phyloP scores from a whole-genome alignment of 2,329 filamentous ascomycete species.

The Rutstroemia sp. region DNA sequence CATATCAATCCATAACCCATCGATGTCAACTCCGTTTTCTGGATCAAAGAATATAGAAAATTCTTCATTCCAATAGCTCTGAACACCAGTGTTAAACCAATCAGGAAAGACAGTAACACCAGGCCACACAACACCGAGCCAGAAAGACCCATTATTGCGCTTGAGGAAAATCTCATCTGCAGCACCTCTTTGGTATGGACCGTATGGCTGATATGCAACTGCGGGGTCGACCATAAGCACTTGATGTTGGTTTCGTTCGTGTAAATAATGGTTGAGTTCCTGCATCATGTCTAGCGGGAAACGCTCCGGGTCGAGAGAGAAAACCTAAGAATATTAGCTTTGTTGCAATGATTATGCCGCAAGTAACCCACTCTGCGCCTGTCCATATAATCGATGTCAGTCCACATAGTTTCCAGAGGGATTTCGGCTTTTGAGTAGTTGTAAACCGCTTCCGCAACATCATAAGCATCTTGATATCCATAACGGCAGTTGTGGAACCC shows the following conservation, averaged over 20 bases:
- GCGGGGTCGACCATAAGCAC: slow-evolving; percentile 74
- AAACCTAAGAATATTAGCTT: slow-evolving; percentile 34
- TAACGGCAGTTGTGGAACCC: slow-evolving; percentile 59
- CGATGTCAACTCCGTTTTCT: slow-evolving; percentile 62
- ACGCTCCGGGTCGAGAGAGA: slow-evolving; percentile 56
- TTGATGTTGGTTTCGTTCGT: slow-evolving; percentile 60
- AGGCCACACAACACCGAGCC: slow-evolving; percentile 68
- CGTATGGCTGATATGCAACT: slow-evolving; percentile 44
- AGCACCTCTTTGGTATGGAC: slow-evolving; percentile 44
- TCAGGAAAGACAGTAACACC: slow-evolving; percentile 67
- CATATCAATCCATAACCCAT: slow-evolving; percentile 73
- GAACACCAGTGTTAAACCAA: slow-evolving; percentile 63
- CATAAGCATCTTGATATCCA: slow-evolving; percentile 54
- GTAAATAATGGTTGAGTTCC: slow-evolving; percentile 59
- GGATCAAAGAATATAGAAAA: slow-evolving; percentile 58
- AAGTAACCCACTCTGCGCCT: slow-evolving; percentile 33
- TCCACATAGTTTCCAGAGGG: slow-evolving; percentile 64
- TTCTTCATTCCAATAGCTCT: slow-evolving; percentile 63
- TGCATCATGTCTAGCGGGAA: slow-evolving; percentile 57
- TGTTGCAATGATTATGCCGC: background rate
- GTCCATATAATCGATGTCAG: slow-evolving; percentile 56
- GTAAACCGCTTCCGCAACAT: slow-evolving; percentile 58
- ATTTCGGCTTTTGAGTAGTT: slow-evolving; percentile 61
- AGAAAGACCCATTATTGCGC: slow-evolving; percentile 53
- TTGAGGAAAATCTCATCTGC: slow-evolving; percentile 41